A percentile compares a stretch with the other conserved stretches of the same genome.
phyloP scores from a whole-genome alignment of 148 eudicot species.

The Simmondsia chinensis region DNA sequence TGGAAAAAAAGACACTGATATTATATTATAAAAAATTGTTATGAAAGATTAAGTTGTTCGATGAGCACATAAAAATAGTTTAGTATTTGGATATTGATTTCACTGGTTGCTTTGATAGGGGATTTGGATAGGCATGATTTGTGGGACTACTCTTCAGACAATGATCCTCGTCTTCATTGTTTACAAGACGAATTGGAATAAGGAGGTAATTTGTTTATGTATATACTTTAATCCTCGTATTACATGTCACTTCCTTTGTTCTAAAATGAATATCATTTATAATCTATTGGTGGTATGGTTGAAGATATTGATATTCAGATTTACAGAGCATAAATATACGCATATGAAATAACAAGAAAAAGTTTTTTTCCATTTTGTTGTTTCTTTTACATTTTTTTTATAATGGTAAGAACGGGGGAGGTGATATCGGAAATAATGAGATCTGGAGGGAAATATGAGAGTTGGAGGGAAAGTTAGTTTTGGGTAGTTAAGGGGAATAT shows the following conservation, averaged over 20 bases:
- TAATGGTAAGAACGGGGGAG: no score
- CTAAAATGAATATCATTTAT: neutral
- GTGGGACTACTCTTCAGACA: slow-evolving; percentile 81
- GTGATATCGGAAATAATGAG: no score
- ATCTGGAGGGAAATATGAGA: no score
- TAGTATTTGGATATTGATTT: neutral
- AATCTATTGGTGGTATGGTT: neutral
- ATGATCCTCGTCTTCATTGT: slow-evolving; percentile 50
- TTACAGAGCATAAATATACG: no score
- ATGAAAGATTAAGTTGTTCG: neutral
- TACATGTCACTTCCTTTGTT: neutral
- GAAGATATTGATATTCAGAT: no score
- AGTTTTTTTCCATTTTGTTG: no score
- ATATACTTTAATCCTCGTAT: neutral
- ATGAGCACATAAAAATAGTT: neutral
- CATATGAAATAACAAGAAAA: no score
- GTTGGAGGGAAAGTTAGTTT: no score
- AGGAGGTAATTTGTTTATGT: slow-evolving; percentile 37
- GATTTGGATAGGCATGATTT: slow-evolving; percentile 96
- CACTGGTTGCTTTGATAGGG: slow-evolving; percentile 37
- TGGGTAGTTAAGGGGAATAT: no score
- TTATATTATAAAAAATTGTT: neutral
- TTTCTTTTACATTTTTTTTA: no score
- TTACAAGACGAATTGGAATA: slow-evolving; percentile 83
- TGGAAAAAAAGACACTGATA: neutral